Percentiles rank a stretch among this genome's conserved stretches.
Evolutionary conservation across 1,284 basidiomycete species (phyloP).

Genomic region (Boletus semigastroideus): DNA sequence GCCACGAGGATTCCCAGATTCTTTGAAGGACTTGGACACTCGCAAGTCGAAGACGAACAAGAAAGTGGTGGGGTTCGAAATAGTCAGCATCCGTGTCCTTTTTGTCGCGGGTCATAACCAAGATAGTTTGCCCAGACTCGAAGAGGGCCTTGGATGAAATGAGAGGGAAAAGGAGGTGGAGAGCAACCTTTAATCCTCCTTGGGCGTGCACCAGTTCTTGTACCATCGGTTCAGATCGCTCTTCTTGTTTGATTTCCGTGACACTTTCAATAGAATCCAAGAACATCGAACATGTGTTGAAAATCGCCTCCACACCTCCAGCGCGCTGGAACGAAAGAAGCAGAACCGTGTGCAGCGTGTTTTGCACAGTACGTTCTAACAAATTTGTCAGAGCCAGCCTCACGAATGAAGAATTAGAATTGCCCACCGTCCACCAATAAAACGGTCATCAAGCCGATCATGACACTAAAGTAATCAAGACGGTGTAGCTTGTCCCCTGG

Average conservation of each 20-base stretch:
- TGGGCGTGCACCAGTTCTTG: slow-evolving; percentile 75
- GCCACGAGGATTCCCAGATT: slow-evolving; percentile 87
- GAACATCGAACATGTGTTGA: slow-evolving; percentile 60
- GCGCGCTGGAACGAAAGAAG: slow-evolving; percentile 72
- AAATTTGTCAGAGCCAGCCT: slow-evolving; percentile 6
- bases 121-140: slow-evolving; percentile 81
- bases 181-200: slow-evolving; percentile 78
- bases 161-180: slow-evolving; percentile 77
- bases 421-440: slow-evolving; percentile 82
- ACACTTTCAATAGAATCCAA: slow-evolving; percentile 57
- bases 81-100: slow-evolving; percentile 71
- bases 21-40: slow-evolving; percentile 67
- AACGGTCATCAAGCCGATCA: slow-evolving; percentile 71
- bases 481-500: slow-evolving; percentile 52
- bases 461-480: slow-evolving; percentile 74
- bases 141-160: slow-evolving; percentile 79
- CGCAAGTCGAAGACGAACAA: slow-evolving; percentile 77
- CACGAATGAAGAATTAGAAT: neutral
- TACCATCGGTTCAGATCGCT: slow-evolving; percentile 55
- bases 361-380: slow-evolving; percentile 71
- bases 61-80: slow-evolving; percentile 85
- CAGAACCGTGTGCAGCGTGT: slow-evolving; percentile 81
- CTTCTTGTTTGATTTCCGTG: slow-evolving; percentile 46
- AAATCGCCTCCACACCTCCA: slow-evolving; percentile 73
- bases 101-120: slow-evolving; percentile 75